These are phyloP conservation scores for Chloranthus sessilifolius DNA, from an alignment of 164 flowering plant genomes.

Conservation along the genomic window DNA sequence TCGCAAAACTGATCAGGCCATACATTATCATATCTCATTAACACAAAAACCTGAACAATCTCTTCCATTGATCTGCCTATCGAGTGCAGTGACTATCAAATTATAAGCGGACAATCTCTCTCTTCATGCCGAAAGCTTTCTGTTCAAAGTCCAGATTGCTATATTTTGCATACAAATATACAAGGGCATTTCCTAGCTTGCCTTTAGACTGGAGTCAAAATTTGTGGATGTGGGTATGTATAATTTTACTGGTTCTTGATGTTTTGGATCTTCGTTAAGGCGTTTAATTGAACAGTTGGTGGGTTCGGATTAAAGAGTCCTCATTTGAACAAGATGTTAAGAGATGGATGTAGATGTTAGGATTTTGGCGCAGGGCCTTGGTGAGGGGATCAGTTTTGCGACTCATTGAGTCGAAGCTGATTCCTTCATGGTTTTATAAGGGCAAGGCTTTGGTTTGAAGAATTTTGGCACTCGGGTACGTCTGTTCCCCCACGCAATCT, in stretches of 20 bases:
- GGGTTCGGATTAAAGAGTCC: constrained; percentile 39
- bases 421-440: too few relatives aligned
- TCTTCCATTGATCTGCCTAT: constrained; percentile 31
- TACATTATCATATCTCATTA: constrained; percentile 33
- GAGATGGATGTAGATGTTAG: constrained; percentile 22
- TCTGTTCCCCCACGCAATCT: too few relatives aligned
- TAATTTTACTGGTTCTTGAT: constrained; percentile 25
- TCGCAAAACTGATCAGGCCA: constrained; percentile 59
- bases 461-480: too few relatives aligned
- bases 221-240: constrained; percentile 54
- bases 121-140: constrained; percentile 46
- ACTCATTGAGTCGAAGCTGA: too few relatives aligned
- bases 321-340: constrained; percentile 31
- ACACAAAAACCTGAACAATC: constrained; percentile 33
- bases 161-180: constrained; percentile 79
- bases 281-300: constrained; percentile 43
- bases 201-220: too few relatives aligned
- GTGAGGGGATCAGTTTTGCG: too few relatives aligned
- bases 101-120: constrained; percentile 61
- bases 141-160: constrained; percentile 42
- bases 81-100: constrained; percentile 59
- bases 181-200: constrained; percentile 51
- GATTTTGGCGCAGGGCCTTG: too few relatives aligned
- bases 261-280: constrained; percentile 33
- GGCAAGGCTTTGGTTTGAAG: too few relatives aligned